A percentile compares a stretch with the other conserved stretches of the same genome.
phyloP scores from a whole-genome alignment of 169 alveolate species.

The Miamiensis avidus region DNA sequence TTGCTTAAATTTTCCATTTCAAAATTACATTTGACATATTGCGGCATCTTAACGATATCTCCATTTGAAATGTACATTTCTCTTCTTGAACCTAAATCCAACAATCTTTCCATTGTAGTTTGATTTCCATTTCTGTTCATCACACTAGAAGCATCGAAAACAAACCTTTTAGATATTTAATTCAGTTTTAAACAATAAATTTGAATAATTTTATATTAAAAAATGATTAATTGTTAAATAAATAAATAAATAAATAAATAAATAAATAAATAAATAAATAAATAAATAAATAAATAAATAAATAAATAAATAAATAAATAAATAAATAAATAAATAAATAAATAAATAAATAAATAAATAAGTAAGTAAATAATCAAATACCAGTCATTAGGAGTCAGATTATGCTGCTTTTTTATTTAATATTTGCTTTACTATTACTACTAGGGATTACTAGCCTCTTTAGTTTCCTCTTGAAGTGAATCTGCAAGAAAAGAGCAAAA shows the following conservation, averaged over 20 bases:
- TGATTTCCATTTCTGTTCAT: slow-evolving; percentile 2
- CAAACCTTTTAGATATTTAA: too few relatives aligned
- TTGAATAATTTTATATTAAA: too few relatives aligned
- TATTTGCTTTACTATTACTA: neutral
- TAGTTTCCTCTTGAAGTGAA: neutral
- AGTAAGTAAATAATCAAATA: too few relatives aligned
- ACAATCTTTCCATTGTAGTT: neutral
- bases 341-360: too few relatives aligned
- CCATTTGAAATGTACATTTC: neutral
- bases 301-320: too few relatives aligned
- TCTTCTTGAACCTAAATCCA: neutral
- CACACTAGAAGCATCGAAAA: neutral
- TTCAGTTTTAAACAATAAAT: too few relatives aligned
- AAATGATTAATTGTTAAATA: too few relatives aligned
- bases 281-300: too few relatives aligned
- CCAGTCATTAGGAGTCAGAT: too few relatives aligned
- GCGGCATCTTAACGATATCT: slow-evolving; percentile 14
- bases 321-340: too few relatives aligned
- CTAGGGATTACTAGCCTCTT: neutral
- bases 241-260: too few relatives aligned
- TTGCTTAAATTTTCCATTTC: neutral
- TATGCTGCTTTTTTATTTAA: neutral
- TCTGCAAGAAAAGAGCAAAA: slow-evolving; percentile 3
- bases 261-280: too few relatives aligned
- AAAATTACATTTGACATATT: neutral